phyloP scores from a whole-genome alignment of 192 early-diverging fungal genomes.

The Coemansia sp. region DNA sequence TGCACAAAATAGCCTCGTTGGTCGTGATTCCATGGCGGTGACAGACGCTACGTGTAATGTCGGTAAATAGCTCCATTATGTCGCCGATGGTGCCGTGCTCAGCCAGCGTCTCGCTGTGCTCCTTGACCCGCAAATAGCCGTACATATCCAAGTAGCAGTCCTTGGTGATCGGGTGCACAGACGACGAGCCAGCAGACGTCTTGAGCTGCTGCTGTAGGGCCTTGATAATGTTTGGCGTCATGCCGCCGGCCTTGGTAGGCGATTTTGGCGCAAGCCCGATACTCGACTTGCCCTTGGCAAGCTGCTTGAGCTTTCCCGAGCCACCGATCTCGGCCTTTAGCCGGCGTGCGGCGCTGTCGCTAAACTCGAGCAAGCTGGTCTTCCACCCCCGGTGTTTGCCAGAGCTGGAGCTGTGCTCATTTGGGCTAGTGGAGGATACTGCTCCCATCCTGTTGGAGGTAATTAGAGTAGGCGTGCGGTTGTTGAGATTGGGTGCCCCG shows the following conservation, averaged over 20 bases:
- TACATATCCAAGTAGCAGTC: constrained; percentile 42
- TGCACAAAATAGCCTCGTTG: constrained; percentile 26
- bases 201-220: constrained; percentile 47
- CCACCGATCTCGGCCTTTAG: constrained; percentile 38
- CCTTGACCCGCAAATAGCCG: constrained; percentile 29
- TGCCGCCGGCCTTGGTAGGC: constrained; percentile 14
- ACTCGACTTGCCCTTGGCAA: constrained; percentile 18
- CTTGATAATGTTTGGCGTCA: constrained; percentile 36
- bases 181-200: constrained; percentile 20
- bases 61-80: constrained; percentile 35
- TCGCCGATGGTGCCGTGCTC: constrained; percentile 44
- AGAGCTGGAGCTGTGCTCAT: neutral
- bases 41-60: constrained; percentile 23
- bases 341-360: constrained; percentile 44
- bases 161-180: constrained; percentile 45
- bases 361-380: constrained; percentile 32
- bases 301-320: constrained; percentile 24
- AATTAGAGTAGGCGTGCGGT: constrained; percentile 52
- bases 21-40: constrained; percentile 26
- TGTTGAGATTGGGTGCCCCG: constrained; percentile 39
- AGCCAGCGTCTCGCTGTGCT: constrained; percentile 20
- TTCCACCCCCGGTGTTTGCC: constrained; percentile 34
- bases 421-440: neutral
- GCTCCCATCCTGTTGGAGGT: neutral
- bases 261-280: neutral